Percentiles rank a stretch among this genome's conserved stretches.
phyloP scores from a whole-genome alignment of 2,329 filamentous ascomycete genomes.

The Thielaviopsis populi region DNA sequence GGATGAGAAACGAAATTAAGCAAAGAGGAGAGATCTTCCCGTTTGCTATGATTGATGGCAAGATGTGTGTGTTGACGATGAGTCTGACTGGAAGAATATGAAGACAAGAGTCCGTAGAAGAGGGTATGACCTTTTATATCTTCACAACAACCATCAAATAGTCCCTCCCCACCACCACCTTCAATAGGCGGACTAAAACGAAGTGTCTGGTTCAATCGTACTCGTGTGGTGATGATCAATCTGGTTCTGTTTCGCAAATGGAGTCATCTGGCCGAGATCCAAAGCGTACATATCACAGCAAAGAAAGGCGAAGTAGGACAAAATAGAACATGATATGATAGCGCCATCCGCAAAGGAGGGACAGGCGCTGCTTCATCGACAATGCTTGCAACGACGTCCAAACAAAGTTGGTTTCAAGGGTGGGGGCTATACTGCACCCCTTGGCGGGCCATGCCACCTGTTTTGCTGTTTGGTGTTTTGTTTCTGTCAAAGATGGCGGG shows the following conservation, averaged over 20 bases:
- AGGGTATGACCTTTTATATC: neutral
- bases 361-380: neutral
- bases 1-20: slow-evolving; percentile 17
- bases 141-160: neutral
- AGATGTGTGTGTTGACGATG: slow-evolving; percentile 10
- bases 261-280: neutral
- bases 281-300: neutral
- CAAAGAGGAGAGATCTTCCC: neutral
- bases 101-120: neutral
- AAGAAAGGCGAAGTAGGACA: neutral
- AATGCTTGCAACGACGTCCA: neutral
- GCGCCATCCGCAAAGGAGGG: neutral
- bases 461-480: neutral
- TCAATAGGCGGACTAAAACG: neutral
- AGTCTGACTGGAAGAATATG: slow-evolving; percentile 11
- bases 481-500: neutral
- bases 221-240: neutral
- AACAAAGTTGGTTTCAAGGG: slow-evolving; percentile 4
- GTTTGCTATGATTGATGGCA: neutral
- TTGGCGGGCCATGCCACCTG: neutral
- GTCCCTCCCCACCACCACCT: neutral
- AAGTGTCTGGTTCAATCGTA: neutral
- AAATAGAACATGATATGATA: neutral
- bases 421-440: neutral
- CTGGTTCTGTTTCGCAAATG: neutral